Evolutionary conservation across 768 basidiomycete species (phyloP).

Genomic region (Myochromella boudieri): DNA sequence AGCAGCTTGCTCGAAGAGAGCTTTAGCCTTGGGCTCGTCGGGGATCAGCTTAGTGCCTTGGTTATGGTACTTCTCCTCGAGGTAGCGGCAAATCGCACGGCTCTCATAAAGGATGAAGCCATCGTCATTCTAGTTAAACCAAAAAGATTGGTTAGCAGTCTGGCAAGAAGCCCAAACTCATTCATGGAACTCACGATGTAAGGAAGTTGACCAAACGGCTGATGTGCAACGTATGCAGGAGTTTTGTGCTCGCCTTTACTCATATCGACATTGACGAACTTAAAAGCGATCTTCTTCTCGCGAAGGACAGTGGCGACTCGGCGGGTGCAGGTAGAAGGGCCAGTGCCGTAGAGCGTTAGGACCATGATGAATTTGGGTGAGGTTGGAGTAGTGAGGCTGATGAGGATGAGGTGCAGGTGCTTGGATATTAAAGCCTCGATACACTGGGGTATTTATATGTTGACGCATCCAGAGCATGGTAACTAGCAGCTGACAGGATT

Average conservation of each 20-base stretch:
- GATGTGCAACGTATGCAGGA: conserved; percentile 32
- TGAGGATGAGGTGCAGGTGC: no score
- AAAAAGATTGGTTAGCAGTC: background rate
- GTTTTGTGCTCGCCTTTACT: conserved; percentile 36
- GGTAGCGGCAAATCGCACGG: conserved; percentile 50
- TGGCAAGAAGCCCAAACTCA: background rate
- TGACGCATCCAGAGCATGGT: no score
- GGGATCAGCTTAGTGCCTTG: conserved; percentile 46
- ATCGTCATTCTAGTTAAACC: conserved; percentile 10
- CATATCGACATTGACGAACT: conserved; percentile 39
- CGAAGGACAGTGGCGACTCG: conserved; percentile 42
- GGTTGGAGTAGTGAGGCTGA: no score
- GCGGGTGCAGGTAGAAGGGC: conserved; percentile 41
- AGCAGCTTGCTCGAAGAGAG: conserved; percentile 51
- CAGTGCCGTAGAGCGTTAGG: conserved; percentile 32
- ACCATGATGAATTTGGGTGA: no score
- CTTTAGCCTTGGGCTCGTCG: conserved; percentile 31
- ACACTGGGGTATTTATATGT: no score
- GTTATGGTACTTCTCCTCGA: conserved; percentile 40
- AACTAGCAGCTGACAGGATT: no score
- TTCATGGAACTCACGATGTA: conserved; percentile 37
- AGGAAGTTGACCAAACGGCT: conserved; percentile 60
- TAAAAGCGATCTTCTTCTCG: conserved; percentile 49
- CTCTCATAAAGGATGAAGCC: conserved; percentile 31
- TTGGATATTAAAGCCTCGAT: no score